Conservation (phyloP, 192 early-diverging fungal genomes). For the Diversispora eburnea region DNA sequence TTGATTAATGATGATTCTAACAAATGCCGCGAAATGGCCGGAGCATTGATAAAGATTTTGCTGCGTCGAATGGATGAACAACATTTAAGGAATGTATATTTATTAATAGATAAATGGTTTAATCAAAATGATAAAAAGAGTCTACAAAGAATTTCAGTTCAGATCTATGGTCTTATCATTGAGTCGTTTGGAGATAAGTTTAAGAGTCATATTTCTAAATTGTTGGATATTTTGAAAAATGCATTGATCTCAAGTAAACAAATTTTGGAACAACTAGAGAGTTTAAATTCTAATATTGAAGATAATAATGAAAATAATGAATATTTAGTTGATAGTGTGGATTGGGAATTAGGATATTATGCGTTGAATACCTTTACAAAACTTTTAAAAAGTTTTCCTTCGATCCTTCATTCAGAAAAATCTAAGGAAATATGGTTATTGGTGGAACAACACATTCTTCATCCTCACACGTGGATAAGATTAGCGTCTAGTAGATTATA, state of each 20-base stretch:
- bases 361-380: constrained; percentile 73
- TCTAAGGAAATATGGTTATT: constrained; percentile 64
- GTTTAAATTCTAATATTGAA: constrained; percentile 26
- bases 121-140: constrained; percentile 53
- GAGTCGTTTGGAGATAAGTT: constrained; percentile 71
- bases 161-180: constrained; percentile 80
- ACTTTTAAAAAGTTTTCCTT: constrained; percentile 55
- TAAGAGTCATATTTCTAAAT: constrained; percentile 44
- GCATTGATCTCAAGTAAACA: constrained; percentile 45
- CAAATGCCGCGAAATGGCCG: constrained; percentile 89
- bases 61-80: constrained; percentile 59
- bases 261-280: constrained; percentile 46
- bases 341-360: constrained; percentile 89
- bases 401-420: constrained; percentile 44
- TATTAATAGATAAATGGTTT: constrained; percentile 78
- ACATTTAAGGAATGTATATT: constrained; percentile 59
- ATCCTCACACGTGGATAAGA: constrained; percentile 92
- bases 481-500: constrained; percentile 64
- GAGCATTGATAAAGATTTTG: constrained; percentile 64
- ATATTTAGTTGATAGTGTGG: constrained; percentile 54
- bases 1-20: constrained; percentile 90
- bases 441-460: constrained; percentile 62
- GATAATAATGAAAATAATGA: constrained; percentile 29
- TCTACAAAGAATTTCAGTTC: constrained; percentile 75
- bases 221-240: constrained; percentile 49